Percentiles rank a stretch among this genome's conserved stretches.
Evolutionary conservation across 257 asterid species (phyloP).

Genomic region (Verbascum thapsus): DNA sequence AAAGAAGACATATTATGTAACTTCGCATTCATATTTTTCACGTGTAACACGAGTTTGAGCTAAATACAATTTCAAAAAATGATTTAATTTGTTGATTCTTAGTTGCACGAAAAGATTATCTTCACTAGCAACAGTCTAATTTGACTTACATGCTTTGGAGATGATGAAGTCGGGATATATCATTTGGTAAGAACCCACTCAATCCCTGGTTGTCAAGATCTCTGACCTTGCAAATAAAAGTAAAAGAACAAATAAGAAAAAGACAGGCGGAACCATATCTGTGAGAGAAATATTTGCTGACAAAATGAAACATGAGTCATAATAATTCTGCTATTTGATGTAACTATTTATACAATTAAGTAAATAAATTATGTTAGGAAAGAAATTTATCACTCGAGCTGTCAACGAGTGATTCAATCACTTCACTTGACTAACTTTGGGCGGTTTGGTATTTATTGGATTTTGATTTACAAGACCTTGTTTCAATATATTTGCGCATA

Average conservation of each 20-base stretch:
- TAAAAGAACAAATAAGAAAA: slow-evolving; percentile 16
- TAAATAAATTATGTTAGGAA: not conserved
- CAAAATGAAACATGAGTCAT: not conserved
- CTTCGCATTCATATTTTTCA: not conserved
- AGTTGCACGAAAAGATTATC: slow-evolving; percentile 13
- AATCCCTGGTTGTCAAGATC: slow-evolving; percentile 95
- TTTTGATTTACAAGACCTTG: slow-evolving; percentile 4
- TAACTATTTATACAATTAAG: too few species aligned
- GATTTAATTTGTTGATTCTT: not conserved
- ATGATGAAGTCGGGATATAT: slow-evolving; percentile 71
- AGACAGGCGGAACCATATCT: slow-evolving; percentile 1
- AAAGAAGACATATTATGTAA: not conserved
- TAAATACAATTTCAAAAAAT: not conserved
- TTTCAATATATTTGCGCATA: not conserved
- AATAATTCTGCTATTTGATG: too few species aligned
- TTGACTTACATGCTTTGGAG: slow-evolving; percentile 94
- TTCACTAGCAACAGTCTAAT: slow-evolving; percentile 19
- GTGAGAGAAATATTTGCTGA: not conserved
- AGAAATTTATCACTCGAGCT: not conserved
- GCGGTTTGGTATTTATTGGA: slow-evolving; percentile 5
- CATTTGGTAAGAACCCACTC: slow-evolving; percentile 77
- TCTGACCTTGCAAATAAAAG: slow-evolving; percentile 51
- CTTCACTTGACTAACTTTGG: too few species aligned
- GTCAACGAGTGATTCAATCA: slow-evolving; percentile 4
- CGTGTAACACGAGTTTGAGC: not conserved